Conservation (phyloP, 139 green algal species). For the Medakamo hakoo region DNA sequence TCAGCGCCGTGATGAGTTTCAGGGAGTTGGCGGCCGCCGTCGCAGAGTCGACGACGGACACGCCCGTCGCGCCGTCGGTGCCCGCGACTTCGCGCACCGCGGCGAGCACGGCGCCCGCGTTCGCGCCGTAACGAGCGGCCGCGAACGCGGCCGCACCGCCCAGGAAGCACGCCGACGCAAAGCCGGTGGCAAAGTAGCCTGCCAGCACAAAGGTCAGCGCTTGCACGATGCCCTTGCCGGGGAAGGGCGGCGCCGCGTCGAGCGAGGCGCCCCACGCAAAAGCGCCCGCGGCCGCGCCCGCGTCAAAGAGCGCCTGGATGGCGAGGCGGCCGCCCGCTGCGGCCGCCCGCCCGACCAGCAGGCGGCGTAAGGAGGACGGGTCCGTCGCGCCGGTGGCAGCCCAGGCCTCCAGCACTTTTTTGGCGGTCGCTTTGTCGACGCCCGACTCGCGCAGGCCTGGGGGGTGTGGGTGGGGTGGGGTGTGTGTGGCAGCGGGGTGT, state of each 20-base stretch:
- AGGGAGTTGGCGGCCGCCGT: not conserved
- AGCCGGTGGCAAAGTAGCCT: not conserved
- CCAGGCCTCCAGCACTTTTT: not conserved
- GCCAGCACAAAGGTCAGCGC: not conserved
- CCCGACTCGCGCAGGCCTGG: not conserved
- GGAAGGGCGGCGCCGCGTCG: not conserved
- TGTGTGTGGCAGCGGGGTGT: not conserved
- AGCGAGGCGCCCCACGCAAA: not conserved
- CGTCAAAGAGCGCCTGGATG: not conserved
- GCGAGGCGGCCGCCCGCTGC: not conserved
- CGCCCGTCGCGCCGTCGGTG: too few relatives aligned
- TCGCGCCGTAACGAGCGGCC: not conserved
- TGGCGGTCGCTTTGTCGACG: not conserved
- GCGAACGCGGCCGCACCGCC: not conserved
- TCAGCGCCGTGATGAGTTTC: not conserved
- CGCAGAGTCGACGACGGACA: not conserved
- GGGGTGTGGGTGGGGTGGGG: too few relatives aligned
- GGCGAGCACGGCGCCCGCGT: not conserved
- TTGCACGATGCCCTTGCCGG: not conserved
- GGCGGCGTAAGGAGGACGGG: not conserved
- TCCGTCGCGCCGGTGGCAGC: not conserved
- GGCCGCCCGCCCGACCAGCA: not conserved
- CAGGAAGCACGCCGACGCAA: not conserved
- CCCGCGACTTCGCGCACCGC: not conserved
- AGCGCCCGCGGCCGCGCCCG: too few relatives aligned